These are phyloP conservation scores for Phellinidium pouzarii DNA, from an alignment of 1,284 basidiomycete species.

Conservation along the genomic window DNA sequence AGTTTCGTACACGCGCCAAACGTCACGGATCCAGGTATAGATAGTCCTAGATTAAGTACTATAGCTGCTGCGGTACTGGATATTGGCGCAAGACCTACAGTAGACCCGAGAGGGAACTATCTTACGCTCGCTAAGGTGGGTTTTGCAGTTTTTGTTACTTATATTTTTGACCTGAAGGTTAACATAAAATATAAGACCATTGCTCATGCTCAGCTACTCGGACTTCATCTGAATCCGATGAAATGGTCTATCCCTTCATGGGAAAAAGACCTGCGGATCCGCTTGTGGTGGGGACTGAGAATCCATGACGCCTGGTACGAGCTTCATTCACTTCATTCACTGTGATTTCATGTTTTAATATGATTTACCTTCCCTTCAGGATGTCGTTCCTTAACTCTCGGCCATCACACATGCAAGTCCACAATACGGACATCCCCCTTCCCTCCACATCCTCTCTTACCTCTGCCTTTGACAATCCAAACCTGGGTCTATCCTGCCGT, in stretches of 20 bases:
- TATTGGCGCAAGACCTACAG: constrained; percentile 20
- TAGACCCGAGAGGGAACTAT: constrained; percentile 21
- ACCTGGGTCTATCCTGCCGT: constrained; percentile 17
- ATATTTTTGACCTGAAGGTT: not conserved
- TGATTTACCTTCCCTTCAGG: constrained; percentile 12
- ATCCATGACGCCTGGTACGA: constrained; percentile 23
- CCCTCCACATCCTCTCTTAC: constrained; percentile 12
- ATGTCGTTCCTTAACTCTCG: constrained; percentile 25
- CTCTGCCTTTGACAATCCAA: constrained; percentile 16
- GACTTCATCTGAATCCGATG: constrained; percentile 22
- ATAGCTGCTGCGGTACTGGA: constrained; percentile 23
- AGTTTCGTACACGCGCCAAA: constrained; percentile 8
- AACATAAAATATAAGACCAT: constrained; percentile 19
- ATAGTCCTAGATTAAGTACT: constrained; percentile 16
- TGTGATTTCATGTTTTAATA: not conserved
- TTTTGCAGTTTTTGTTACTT: not conserved
- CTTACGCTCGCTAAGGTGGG: constrained; percentile 20
- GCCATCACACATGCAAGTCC: constrained; percentile 24
- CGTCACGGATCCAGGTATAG: constrained; percentile 1
- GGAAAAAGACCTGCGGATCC: constrained; percentile 23
- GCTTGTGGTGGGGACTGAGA: constrained; percentile 23
- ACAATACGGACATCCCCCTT: constrained; percentile 18
- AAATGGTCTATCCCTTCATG: constrained; percentile 24
- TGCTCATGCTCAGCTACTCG: constrained; percentile 25
- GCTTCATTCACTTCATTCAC: too few species aligned